phyloP scores from a whole-genome alignment of 352 stramenopile species.

The Globisporangium iwayamae region DNA sequence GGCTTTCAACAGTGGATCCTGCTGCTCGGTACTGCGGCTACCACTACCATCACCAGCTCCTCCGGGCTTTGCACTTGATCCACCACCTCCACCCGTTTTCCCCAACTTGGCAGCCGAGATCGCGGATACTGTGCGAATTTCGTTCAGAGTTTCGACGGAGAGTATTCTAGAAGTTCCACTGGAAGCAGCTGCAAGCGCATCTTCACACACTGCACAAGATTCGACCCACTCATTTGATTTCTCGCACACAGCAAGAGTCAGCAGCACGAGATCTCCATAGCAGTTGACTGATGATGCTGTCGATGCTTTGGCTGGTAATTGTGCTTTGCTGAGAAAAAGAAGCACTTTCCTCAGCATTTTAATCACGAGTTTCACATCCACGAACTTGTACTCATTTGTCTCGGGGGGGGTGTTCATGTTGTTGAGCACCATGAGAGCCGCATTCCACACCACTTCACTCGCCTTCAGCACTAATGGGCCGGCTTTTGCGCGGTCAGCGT shows the following conservation, averaged over 20 bases:
- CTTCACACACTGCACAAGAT: constrained; percentile 34
- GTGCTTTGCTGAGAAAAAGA: constrained; percentile 21
- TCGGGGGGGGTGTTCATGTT: constrained; percentile 15
- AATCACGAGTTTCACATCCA: constrained; percentile 23
- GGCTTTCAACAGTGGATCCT: constrained; percentile 47
- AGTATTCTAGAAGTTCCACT: constrained; percentile 11
- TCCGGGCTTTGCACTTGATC: constrained; percentile 7
- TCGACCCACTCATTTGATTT: constrained; percentile 40
- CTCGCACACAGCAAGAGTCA: constrained; percentile 54
- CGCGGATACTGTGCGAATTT: constrained; percentile 46
- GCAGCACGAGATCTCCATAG: constrained; percentile 54
- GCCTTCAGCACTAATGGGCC: constrained; percentile 37
- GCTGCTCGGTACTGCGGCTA: constrained; percentile 31
- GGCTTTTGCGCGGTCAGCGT: constrained; percentile 25
- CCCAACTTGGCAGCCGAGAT: constrained; percentile 58
- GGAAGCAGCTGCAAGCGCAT: constrained; percentile 22
- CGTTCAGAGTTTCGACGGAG: constrained; percentile 28
- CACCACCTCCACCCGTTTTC: constrained; percentile 22
- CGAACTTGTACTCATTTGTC: constrained; percentile 17
- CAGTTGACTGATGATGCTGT: background rate
- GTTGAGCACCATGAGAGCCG: constrained; percentile 31
- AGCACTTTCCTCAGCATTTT: constrained; percentile 23
- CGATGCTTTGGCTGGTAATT: constrained; percentile 3
- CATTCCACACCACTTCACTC: constrained; percentile 81
- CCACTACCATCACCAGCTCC: constrained; percentile 9